Percentiles rank a stretch among this genome's conserved stretches.
Conservation (phyloP, 2,329 filamentous ascomycete genomes). For the Fusarium sp. region DNA sequence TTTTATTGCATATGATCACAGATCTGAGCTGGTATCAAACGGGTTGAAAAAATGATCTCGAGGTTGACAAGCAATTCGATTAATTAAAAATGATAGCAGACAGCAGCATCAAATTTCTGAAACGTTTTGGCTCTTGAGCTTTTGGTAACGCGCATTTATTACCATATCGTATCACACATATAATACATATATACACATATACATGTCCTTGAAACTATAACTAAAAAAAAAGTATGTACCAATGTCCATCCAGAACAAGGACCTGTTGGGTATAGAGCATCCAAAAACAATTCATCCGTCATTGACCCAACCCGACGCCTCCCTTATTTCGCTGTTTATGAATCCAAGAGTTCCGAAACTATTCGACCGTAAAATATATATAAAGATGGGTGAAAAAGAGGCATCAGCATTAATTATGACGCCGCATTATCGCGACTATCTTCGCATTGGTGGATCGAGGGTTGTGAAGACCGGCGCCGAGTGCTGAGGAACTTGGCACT, state of each 20-base stretch:
- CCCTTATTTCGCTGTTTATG: conserved; percentile 27
- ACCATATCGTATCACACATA: conserved; percentile 2
- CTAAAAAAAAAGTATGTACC: conserved; percentile 32
- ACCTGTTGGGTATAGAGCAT: conserved; percentile 38
- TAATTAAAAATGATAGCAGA: background rate
- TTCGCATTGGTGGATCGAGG: conserved; percentile 45
- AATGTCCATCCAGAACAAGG: conserved; percentile 26
- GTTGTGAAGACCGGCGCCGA: conserved; percentile 46
- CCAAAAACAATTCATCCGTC: conserved; percentile 28
- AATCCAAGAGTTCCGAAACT: conserved; percentile 15
- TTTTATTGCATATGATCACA: background rate
- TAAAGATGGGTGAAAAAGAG: conserved; percentile 11
- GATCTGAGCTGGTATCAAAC: background rate
- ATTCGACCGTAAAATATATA: conserved; percentile 20
- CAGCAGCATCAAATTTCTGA: background rate
- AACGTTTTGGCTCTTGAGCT: conserved; percentile 11
- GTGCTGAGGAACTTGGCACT: conserved; percentile 40
- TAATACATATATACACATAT: conserved; percentile 7
- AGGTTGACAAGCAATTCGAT: background rate
- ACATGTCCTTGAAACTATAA: conserved; percentile 10
- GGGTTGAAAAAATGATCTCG: background rate
- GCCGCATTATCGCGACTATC: conserved; percentile 28
- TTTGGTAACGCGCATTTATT: conserved; percentile 23
- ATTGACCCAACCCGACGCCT: conserved; percentile 35
- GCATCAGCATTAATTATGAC: conserved; percentile 31